A percentile compares a stretch with the other conserved stretches of the same genome.
phyloP scores from a whole-genome alignment of 208 protist genomes.

The Leishmania gerbilli region DNA sequence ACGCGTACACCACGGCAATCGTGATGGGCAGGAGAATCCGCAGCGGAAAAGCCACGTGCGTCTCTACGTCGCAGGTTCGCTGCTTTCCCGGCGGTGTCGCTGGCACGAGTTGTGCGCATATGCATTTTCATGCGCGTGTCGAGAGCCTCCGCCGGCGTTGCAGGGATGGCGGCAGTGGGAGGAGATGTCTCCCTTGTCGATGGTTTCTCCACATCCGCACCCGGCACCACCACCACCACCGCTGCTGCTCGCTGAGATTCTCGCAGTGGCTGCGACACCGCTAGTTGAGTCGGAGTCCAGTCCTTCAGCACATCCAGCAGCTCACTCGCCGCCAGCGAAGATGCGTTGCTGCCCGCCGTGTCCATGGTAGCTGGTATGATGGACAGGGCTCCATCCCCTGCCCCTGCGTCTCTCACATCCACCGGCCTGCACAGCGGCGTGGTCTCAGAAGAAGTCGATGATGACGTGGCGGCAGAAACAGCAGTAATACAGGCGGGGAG shows the following conservation, averaged over 20 bases:
- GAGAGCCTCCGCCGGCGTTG: neutral
- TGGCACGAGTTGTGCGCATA: neutral
- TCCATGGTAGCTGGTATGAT: slow-evolving; percentile 8
- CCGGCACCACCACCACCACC: neutral
- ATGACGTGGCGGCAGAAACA: neutral
- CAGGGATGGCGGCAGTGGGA: neutral
- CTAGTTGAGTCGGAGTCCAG: slow-evolving; percentile 10
- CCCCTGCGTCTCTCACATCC: neutral
- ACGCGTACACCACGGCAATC: too few relatives aligned
- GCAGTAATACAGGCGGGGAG: neutral
- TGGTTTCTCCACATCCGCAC: neutral
- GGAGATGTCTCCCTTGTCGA: neutral
- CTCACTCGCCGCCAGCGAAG: slow-evolving; percentile 15
- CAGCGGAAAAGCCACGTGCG: neutral
- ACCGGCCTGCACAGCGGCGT: neutral
- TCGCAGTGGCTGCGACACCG: neutral
- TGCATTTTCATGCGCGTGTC: neutral
- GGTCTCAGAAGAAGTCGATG: neutral
- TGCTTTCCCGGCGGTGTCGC: neutral
- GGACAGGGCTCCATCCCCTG: neutral
- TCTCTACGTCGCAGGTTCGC: neutral
- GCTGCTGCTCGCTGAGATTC: neutral
- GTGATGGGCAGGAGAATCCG: neutral
- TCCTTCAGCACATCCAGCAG: slow-evolving; percentile 5
- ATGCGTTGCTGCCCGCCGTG: slow-evolving; percentile 5